Evolutionary conservation across 2,329 filamentous ascomycete genomes (phyloP).

Genomic region (Fusarium dimerum): DNA sequence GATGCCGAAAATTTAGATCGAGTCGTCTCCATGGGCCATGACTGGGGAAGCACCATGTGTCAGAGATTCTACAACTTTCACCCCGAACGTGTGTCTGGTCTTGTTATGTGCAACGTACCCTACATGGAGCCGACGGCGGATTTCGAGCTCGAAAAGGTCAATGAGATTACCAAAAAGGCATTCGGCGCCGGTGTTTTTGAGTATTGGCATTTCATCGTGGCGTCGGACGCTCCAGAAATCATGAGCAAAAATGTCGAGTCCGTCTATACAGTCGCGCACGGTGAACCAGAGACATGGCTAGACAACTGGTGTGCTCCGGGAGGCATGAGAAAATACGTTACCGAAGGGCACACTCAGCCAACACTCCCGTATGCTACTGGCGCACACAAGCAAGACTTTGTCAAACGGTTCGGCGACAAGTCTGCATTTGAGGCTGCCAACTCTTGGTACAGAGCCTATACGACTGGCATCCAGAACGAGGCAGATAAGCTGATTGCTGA

Average conservation of each 20-base stretch:
- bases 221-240: slow-evolving; percentile 39
- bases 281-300: slow-evolving; percentile 31
- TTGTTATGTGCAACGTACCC: slow-evolving; percentile 43
- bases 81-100: slow-evolving; percentile 40
- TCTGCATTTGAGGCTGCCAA: slow-evolving; percentile 29
- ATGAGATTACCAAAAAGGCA: slow-evolving; percentile 30
- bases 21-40: slow-evolving; percentile 48
- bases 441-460: slow-evolving; percentile 31
- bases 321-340: slow-evolving; percentile 32
- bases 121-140: slow-evolving; percentile 38
- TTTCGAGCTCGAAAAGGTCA: slow-evolving; percentile 40
- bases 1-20: slow-evolving; percentile 36
- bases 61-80: slow-evolving; percentile 44
- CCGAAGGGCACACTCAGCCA: slow-evolving; percentile 20
- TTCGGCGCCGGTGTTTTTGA: slow-evolving; percentile 40
- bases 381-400: slow-evolving; percentile 26
- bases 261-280: slow-evolving; percentile 37
- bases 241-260: slow-evolving; percentile 41
- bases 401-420: slow-evolving; percentile 24
- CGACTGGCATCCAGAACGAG: slow-evolving; percentile 20
- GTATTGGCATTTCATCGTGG: slow-evolving; percentile 50
- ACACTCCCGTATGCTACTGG: slow-evolving; percentile 29
- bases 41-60: slow-evolving; percentile 47
- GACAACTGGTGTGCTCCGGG: slow-evolving; percentile 38
- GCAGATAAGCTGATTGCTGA: slow-evolving; percentile 17